phyloP scores from a whole-genome alignment of 164 flowering plant genomes.

The Piper betle region DNA sequence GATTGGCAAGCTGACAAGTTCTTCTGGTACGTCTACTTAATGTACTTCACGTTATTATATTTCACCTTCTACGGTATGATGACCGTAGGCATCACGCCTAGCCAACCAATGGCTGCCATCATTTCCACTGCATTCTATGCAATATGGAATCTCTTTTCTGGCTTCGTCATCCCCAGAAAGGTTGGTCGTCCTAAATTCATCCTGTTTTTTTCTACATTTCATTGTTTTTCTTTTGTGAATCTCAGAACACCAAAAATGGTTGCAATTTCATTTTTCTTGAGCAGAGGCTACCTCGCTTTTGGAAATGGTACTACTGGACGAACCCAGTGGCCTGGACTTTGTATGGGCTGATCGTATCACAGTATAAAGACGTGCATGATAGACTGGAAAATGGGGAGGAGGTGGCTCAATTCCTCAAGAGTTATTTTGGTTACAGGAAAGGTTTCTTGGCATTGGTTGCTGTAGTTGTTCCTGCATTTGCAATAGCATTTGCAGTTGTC shows the following conservation, averaged over 20 bases:
- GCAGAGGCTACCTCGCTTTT: slow-evolving; percentile 48
- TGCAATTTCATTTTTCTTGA: not conserved
- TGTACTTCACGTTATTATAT: slow-evolving; percentile 15
- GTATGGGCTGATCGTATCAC: slow-evolving; percentile 39
- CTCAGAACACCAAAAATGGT: not conserved
- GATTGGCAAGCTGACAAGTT: slow-evolving; percentile 21
- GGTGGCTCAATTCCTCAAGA: slow-evolving; percentile 1
- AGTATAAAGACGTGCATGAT: slow-evolving; percentile 20
- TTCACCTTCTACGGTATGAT: slow-evolving; percentile 20
- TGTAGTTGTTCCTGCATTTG: not conserved
- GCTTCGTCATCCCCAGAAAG: slow-evolving; percentile 22
- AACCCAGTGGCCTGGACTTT: slow-evolving; percentile 41
- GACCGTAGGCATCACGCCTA: slow-evolving; percentile 16
- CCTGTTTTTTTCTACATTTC: not conserved
- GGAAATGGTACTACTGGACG: slow-evolving; percentile 48
- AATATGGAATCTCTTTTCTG: slow-evolving; percentile 19
- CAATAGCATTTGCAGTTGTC: slow-evolving; percentile 3
- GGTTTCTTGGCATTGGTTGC: slow-evolving; percentile 8
- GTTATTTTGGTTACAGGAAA: slow-evolving; percentile 7
- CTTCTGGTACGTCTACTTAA: slow-evolving; percentile 17
- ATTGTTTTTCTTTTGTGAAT: not conserved
- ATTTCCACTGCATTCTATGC: slow-evolving; percentile 15
- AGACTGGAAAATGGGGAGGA: not conserved
- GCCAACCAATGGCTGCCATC: slow-evolving; percentile 16
- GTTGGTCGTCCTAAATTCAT: slow-evolving; percentile 8